phyloP scores from a whole-genome alignment of 2,329 filamentous ascomycete species.

The Meredithiella fracta region DNA sequence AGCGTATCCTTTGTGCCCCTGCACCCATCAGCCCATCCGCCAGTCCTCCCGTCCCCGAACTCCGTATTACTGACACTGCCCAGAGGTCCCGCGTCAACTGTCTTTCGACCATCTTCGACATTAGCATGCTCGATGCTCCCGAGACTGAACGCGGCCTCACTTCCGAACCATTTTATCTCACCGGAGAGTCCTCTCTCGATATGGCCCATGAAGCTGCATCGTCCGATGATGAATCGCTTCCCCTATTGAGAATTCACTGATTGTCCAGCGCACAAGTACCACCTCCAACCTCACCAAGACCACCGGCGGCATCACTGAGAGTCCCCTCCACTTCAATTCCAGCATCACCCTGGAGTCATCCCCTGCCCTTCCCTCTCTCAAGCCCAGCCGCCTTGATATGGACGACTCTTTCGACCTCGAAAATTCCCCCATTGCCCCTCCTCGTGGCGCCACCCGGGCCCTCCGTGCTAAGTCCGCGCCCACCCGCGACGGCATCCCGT shows the following conservation, averaged over 20 bases:
- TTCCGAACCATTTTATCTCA: not conserved
- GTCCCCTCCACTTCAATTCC: constrained; percentile 9
- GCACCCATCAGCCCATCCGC: not conserved
- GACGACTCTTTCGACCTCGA: constrained; percentile 9
- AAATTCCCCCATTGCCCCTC: constrained; percentile 9
- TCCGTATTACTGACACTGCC: constrained; percentile 7
- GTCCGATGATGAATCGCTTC: constrained; percentile 6
- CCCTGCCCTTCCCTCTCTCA: constrained; percentile 6
- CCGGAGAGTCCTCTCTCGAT: constrained; percentile 6
- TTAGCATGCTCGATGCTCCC: constrained; percentile 5
- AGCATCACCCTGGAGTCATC: constrained; percentile 8
- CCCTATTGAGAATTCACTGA: not conserved
- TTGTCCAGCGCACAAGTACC: constrained; percentile 7
- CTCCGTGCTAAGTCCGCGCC: constrained; percentile 10
- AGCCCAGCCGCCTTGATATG: not conserved
- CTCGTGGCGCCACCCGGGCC: constrained; percentile 4
- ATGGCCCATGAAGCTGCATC: constrained; percentile 8
- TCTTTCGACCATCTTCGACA: constrained; percentile 9
- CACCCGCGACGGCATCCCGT: constrained; percentile 4
- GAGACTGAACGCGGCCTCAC: not conserved
- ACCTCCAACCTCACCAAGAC: constrained; percentile 4
- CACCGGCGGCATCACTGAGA: not conserved
- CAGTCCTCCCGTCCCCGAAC: constrained; percentile 5
- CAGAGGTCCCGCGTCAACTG: not conserved
- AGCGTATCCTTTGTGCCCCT: not conserved